Evolutionary conservation across 2,329 filamentous ascomycete species (phyloP).

Genomic region (Onygenales sp.): DNA sequence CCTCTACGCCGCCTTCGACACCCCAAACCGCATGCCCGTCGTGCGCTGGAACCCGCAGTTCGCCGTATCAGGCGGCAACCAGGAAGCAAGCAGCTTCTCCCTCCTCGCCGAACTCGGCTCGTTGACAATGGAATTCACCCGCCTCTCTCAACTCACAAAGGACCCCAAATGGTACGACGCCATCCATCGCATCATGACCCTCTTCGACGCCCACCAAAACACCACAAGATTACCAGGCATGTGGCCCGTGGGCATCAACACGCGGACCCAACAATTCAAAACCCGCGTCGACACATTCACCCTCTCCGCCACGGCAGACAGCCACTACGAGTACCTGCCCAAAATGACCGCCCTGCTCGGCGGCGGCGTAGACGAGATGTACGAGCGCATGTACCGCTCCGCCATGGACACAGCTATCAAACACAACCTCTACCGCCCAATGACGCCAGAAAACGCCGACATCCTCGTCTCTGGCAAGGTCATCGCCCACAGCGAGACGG

Average conservation of each 20-base stretch:
- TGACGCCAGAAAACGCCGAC: constrained; percentile 57
- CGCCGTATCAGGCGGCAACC: constrained; percentile 13
- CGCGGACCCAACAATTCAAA: constrained; percentile 14
- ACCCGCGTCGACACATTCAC: constrained; percentile 33
- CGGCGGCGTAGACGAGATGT: constrained; percentile 56
- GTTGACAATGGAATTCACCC: constrained; percentile 32
- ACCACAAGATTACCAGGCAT: constrained; percentile 28
- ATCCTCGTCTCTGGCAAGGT: constrained; percentile 61
- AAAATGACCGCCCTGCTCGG: constrained; percentile 65
- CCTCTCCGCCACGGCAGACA: constrained; percentile 48
- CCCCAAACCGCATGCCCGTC: constrained; percentile 18
- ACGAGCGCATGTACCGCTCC: constrained; percentile 60
- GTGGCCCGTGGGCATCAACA: constrained; percentile 29
- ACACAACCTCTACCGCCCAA: constrained; percentile 67
- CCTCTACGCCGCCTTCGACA: constrained; percentile 38
- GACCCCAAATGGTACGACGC: constrained; percentile 31
- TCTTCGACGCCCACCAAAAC: constrained; percentile 24
- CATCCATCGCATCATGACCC: constrained; percentile 24
- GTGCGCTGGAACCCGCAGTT: constrained; percentile 15
- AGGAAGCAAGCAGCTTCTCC: constrained; percentile 16
- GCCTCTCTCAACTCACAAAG: constrained; percentile 29
- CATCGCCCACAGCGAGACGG: constrained; percentile 22
- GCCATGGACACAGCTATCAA: constrained; percentile 59
- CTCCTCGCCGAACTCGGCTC: constrained; percentile 29
- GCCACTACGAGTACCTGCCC: constrained; percentile 49